Evolutionary conservation across 2,329 filamentous ascomycete genomes (phyloP).

Genomic region (Phialemonium atrogriseum): DNA sequence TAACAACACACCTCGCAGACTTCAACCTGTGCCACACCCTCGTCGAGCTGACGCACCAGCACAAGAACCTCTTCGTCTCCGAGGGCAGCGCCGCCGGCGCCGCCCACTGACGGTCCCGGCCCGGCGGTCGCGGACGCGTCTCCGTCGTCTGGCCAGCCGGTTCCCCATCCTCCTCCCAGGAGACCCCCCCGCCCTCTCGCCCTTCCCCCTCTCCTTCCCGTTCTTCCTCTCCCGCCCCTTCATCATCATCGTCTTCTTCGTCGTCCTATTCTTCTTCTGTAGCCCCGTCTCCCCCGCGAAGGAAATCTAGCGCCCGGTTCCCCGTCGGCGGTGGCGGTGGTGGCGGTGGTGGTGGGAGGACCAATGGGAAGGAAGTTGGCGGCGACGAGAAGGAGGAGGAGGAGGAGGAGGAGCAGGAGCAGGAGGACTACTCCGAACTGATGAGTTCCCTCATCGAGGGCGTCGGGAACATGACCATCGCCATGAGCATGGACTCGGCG

Average conservation of each 20-base stretch:
- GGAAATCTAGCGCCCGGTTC: no score
- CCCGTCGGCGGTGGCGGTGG: no score
- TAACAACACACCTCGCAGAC: no score
- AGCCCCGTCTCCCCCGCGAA: no score
- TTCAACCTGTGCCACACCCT: slow-evolving; percentile 68
- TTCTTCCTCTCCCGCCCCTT: no score
- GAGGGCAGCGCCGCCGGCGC: slow-evolving; percentile 29
- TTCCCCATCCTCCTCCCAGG: slow-evolving; percentile 9
- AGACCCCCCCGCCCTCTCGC: no score
- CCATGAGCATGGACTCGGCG: slow-evolving; percentile 3
- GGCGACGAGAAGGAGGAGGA: slow-evolving; percentile 1
- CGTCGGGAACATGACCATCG: no score
- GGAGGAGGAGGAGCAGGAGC: slow-evolving; percentile 5
- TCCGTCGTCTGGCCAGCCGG: slow-evolving; percentile 30
- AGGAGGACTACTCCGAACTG: slow-evolving; percentile 14
- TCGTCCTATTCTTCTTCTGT: no score
- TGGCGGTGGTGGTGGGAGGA: no score
- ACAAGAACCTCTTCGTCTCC: slow-evolving; percentile 71
- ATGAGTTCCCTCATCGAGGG: no score
- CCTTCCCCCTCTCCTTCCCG: no score
- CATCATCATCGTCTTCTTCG: no score
- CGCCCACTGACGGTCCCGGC: slow-evolving; percentile 19
- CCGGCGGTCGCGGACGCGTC: slow-evolving; percentile 21
- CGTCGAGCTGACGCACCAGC: slow-evolving; percentile 76
- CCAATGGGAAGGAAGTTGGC: background rate